Evolutionary conservation across 805 yeast genomes (phyloP).

Genomic region (Sugiyamaella qingdaonensis): DNA sequence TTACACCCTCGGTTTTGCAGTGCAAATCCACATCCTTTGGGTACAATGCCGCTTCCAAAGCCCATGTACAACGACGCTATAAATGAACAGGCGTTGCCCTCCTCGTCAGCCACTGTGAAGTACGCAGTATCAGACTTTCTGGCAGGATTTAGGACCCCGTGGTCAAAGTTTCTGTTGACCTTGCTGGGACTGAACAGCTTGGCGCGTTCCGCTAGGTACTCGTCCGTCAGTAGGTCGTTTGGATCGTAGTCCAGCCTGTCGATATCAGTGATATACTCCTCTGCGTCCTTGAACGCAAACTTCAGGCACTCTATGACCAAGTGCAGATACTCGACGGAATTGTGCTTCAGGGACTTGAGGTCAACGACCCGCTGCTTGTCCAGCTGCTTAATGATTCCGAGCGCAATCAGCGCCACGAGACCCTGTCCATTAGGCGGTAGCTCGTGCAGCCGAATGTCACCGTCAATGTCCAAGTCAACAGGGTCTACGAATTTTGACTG

Average conservation of each 20-base stretch:
- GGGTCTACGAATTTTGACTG: slow-evolving; percentile 64
- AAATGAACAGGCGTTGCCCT: slow-evolving; percentile 79
- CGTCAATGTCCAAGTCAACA: slow-evolving; percentile 42
- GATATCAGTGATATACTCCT: slow-evolving; percentile 66
- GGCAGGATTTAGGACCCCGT: slow-evolving; percentile 49
- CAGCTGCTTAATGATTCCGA: slow-evolving; percentile 60
- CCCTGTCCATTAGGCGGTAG: slow-evolving; percentile 87
- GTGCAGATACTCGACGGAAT: slow-evolving; percentile 68
- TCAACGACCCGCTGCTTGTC: slow-evolving; percentile 42
- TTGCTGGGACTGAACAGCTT: slow-evolving; percentile 40
- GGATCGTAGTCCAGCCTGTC: slow-evolving; percentile 35
- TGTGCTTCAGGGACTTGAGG: slow-evolving; percentile 44
- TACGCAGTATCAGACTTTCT: slow-evolving; percentile 68
- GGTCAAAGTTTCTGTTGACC: slow-evolving; percentile 41
- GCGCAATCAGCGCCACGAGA: slow-evolving; percentile 63
- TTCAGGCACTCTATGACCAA: slow-evolving; percentile 66
- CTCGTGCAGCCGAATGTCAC: slow-evolving; percentile 64
- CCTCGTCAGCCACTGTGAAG: slow-evolving; percentile 56
- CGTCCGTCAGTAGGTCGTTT: slow-evolving; percentile 42
- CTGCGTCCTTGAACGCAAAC: slow-evolving; percentile 69
- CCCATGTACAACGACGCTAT: slow-evolving; percentile 67
- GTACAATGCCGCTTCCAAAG: slow-evolving; percentile 69
- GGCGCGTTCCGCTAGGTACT: slow-evolving; percentile 50
- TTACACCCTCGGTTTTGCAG: slow-evolving; percentile 76
- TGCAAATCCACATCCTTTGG: slow-evolving; percentile 56